phyloP scores from a whole-genome alignment of 495 filamentous ascomycete species.

The Neurospora cerealis region DNA sequence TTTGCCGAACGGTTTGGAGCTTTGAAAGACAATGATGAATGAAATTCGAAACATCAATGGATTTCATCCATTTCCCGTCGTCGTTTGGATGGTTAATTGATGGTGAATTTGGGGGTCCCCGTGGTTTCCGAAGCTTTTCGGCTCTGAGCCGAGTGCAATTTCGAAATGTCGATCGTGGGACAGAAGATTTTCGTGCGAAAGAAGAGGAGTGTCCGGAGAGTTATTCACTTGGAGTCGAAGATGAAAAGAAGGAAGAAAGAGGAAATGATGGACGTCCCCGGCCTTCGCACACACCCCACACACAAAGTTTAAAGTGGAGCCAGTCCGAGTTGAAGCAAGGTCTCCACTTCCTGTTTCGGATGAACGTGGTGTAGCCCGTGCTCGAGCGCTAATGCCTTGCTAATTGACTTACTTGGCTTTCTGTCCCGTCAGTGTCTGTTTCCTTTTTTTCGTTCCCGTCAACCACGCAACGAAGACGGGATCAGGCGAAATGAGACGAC shows the following conservation, averaged over 20 bases:
- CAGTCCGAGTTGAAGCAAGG: not conserved
- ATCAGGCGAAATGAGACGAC: not conserved
- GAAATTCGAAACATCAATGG: not conserved
- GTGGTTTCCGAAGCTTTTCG: not conserved
- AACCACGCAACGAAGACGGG: not conserved
- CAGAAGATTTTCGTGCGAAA: not conserved
- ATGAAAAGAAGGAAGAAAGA: not conserved
- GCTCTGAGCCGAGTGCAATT: not conserved
- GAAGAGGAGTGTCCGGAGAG: not conserved
- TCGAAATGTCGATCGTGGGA: not conserved
- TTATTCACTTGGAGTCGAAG: not conserved
- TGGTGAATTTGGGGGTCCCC: not conserved
- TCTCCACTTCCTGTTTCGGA: not conserved
- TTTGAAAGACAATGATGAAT: not conserved
- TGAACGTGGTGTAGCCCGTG: not conserved
- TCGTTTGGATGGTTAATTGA: not conserved
- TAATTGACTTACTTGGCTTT: not conserved
- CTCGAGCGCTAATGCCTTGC: not conserved
- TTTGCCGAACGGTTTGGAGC: not conserved
- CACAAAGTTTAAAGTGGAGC: not conserved
- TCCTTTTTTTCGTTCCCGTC: not conserved
- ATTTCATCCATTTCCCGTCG: not conserved
- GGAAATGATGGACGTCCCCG: not conserved
- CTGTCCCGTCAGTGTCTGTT: not conserved
- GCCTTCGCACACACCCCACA: not conserved